phyloP scores from a whole-genome alignment of 2,329 filamentous ascomycete species.

The Exophiala aquamarina region DNA sequence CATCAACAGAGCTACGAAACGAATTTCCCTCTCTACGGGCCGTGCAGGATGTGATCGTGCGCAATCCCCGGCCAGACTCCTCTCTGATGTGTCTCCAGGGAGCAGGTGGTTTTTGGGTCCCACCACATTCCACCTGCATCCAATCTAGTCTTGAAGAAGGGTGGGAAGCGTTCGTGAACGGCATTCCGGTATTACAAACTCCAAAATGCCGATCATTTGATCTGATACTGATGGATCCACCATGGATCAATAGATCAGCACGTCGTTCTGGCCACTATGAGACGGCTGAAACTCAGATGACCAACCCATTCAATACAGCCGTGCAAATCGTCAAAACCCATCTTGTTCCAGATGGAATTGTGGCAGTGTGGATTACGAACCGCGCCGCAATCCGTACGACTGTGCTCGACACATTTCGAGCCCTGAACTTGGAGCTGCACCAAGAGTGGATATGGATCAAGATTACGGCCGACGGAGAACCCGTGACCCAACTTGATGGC shows the following conservation, averaged over 20 bases:
- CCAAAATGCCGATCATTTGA: conserved; percentile 46
- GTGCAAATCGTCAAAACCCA: conserved; percentile 46
- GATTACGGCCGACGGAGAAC: conserved; percentile 53
- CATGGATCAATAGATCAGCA: conserved; percentile 64
- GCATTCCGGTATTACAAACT: conserved; percentile 12
- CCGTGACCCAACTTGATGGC: conserved; percentile 52
- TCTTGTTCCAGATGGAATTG: conserved; percentile 41
- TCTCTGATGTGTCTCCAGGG: conserved; percentile 31
- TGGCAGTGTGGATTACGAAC: conserved; percentile 65
- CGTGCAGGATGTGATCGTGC: conserved; percentile 12
- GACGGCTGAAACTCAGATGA: conserved; percentile 31
- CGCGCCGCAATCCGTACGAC: conserved; percentile 49
- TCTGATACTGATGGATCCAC: conserved; percentile 62
- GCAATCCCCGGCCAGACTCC: conserved; percentile 6
- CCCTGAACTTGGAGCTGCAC: conserved; percentile 48
- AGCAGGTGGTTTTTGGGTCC: conserved; percentile 34
- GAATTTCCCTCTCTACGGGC: conserved; percentile 12
- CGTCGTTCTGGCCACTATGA: conserved; percentile 52
- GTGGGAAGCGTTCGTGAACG: conserved; percentile 32
- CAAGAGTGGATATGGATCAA: conserved; percentile 69
- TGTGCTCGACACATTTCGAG: conserved; percentile 48
- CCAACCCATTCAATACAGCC: conserved; percentile 35
- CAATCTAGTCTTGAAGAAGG: conserved; percentile 40
- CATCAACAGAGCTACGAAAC: conserved; percentile 17
- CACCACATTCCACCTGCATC: conserved; percentile 50